phyloP scores from a whole-genome alignment of 495 filamentous ascomycete genomes.

The Hyaloscypha variabilis region DNA sequence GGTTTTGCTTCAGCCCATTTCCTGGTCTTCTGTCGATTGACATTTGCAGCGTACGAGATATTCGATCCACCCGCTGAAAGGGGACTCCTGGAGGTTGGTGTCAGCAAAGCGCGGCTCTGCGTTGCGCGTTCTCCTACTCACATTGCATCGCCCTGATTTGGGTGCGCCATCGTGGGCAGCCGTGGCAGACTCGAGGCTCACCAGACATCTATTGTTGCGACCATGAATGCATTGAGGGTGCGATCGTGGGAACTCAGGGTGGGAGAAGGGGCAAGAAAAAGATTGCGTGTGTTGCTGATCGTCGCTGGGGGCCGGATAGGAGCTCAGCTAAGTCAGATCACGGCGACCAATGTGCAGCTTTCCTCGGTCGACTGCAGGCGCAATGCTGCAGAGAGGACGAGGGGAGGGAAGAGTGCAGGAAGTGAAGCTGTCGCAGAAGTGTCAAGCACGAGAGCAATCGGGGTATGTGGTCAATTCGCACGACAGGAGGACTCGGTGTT shows the following conservation, averaged over 20 bases:
- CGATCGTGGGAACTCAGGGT: background rate
- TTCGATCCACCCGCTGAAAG: constrained; percentile 15
- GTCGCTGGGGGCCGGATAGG: background rate
- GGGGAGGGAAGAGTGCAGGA: background rate
- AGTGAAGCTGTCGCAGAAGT: background rate
- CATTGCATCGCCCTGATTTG: constrained; percentile 28
- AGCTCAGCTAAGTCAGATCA: background rate
- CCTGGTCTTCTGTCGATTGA: constrained; percentile 88
- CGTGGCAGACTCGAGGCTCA: constrained; percentile 15
- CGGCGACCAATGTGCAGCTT: background rate
- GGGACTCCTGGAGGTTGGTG: constrained; percentile 18
- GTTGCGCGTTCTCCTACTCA: constrained; percentile 6
- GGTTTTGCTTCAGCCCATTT: constrained; percentile 94
- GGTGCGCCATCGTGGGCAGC: constrained; percentile 31
- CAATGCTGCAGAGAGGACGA: background rate
- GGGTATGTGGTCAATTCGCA: background rate
- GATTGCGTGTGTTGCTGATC: constrained; percentile 9
- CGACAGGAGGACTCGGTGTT: background rate
- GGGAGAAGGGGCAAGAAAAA: background rate
- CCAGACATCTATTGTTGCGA: constrained; percentile 26
- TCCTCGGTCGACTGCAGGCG: background rate
- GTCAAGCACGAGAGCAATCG: background rate
- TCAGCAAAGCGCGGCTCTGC: constrained; percentile 15
- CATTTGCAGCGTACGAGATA: constrained; percentile 65
- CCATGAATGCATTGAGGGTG: constrained; percentile 15